phyloP scores from a whole-genome alignment of 164 flowering plant genomes.

The Aristolochia californica region DNA sequence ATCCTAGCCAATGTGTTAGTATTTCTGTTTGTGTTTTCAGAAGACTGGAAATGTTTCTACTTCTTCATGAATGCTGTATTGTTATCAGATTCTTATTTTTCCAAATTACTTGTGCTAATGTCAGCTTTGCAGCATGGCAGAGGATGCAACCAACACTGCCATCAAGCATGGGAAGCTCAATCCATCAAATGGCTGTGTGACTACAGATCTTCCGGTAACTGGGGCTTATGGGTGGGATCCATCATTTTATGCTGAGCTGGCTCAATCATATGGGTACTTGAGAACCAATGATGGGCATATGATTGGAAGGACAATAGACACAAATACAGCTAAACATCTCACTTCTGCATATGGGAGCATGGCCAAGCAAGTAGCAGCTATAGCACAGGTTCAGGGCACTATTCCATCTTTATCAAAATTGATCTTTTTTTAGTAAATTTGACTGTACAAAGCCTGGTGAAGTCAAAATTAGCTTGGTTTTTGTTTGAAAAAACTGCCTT shows the following conservation, averaged over 20 bases:
- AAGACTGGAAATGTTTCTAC: too few relatives aligned
- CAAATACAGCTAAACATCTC: constrained; percentile 82
- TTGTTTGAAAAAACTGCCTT: too few relatives aligned
- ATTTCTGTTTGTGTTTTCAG: too few relatives aligned
- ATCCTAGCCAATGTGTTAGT: too few relatives aligned
- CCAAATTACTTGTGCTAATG: too few relatives aligned
- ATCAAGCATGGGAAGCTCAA: constrained; percentile 74
- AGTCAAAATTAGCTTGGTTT: too few relatives aligned
- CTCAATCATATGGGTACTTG: constrained; percentile 86
- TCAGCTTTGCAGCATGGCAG: constrained; percentile 83
- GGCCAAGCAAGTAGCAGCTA: constrained; percentile 74
- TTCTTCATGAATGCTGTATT: too few relatives aligned
- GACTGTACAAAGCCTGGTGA: too few relatives aligned
- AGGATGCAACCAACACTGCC: constrained; percentile 90
- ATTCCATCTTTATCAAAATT: constrained; percentile 14
- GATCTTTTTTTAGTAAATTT: constrained; percentile 10
- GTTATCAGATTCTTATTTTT: neutral
- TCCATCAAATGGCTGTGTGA: constrained; percentile 53
- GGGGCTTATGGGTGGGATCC: constrained; percentile 96
- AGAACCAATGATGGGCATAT: constrained; percentile 61
- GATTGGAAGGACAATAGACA: constrained; percentile 95
- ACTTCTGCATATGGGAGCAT: constrained; percentile 85
- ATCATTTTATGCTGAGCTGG: constrained; percentile 69
- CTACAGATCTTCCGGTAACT: constrained; percentile 41
- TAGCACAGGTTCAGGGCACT: constrained; percentile 76